phyloP scores from a whole-genome alignment of 2,329 filamentous ascomycete genomes.

The Myriosclerotinia duriaeana region DNA sequence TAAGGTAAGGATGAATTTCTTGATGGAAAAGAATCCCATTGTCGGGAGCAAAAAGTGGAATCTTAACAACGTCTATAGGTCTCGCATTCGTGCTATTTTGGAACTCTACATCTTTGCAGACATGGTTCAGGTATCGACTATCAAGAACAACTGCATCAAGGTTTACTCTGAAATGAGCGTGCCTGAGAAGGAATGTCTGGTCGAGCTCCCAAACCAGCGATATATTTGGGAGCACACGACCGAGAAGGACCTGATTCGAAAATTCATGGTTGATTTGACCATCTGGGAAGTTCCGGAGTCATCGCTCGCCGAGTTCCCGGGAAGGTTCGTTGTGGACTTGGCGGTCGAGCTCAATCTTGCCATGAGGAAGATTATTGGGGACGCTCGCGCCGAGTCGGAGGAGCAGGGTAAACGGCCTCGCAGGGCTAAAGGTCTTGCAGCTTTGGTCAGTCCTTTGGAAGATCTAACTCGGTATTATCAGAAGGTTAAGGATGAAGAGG shows the following conservation, averaged over 20 bases:
- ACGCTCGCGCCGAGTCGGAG: not conserved
- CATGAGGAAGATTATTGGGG: not conserved
- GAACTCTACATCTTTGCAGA: constrained; percentile 27
- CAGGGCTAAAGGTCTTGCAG: not conserved
- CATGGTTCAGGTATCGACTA: constrained; percentile 2
- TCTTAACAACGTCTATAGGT: not conserved
- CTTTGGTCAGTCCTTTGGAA: not conserved
- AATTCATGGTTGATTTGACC: constrained; percentile 22
- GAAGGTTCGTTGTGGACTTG: too few relatives aligned
- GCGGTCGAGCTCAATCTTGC: not conserved
- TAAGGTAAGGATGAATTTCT: not conserved
- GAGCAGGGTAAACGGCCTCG: not conserved
- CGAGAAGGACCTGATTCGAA: constrained; percentile 5
- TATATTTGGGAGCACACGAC: constrained; percentile 21
- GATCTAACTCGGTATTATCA: not conserved
- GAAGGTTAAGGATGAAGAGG: not conserved
- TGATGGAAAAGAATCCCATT: not conserved
- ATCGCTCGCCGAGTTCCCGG: not conserved
- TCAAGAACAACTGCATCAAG: constrained; percentile 23
- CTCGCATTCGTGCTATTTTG: not conserved
- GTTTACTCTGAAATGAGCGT: not conserved
- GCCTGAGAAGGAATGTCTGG: not conserved
- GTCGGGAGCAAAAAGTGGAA: not conserved
- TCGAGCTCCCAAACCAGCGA: not conserved
- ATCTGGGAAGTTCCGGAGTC: not conserved